Evolutionary conservation across 2,329 filamentous ascomycete genomes (phyloP).

Genomic region (Plenodomus biglobosus): DNA sequence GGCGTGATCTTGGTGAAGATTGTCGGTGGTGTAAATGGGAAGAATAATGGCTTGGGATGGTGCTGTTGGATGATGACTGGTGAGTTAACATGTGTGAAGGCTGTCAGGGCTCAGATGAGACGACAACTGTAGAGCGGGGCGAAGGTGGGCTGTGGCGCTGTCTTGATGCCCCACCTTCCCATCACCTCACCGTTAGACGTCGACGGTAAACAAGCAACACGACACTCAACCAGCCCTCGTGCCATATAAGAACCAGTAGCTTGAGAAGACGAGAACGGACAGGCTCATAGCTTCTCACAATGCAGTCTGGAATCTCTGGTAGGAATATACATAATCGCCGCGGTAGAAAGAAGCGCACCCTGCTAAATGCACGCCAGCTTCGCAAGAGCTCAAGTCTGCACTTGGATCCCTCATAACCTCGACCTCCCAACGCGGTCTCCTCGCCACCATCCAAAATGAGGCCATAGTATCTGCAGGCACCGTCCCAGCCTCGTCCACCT

Average conservation of each 20-base stretch:
- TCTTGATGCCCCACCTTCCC: not conserved
- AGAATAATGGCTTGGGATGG: not conserved
- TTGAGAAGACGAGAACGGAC: not conserved
- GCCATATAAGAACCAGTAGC: not conserved
- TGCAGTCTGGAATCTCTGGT: slow-evolving; percentile 82
- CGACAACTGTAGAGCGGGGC: not conserved
- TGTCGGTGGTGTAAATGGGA: not conserved
- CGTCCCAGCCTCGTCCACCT: slow-evolving; percentile 58
- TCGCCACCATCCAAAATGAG: slow-evolving; percentile 70
- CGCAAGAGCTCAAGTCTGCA: slow-evolving; percentile 71
- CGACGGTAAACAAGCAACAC: slow-evolving; percentile 23
- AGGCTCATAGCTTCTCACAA: slow-evolving; percentile 43
- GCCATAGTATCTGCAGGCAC: slow-evolving; percentile 63
- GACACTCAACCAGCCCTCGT: not conserved
- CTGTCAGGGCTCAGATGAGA: too few species aligned
- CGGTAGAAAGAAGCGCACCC: too few species aligned
- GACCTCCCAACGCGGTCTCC: slow-evolving; percentile 65
- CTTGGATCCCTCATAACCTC: slow-evolving; percentile 70
- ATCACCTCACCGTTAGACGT: slow-evolving; percentile 15
- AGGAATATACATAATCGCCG: too few species aligned
- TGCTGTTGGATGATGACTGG: not conserved
- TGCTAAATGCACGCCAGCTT: slow-evolving; percentile 53
- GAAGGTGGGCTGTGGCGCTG: too few species aligned
- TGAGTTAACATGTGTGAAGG: too few species aligned
- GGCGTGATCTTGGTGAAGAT: not conserved